Conservation (phyloP, 768 basidiomycete genomes). For the Lentinula boryana region DNA sequence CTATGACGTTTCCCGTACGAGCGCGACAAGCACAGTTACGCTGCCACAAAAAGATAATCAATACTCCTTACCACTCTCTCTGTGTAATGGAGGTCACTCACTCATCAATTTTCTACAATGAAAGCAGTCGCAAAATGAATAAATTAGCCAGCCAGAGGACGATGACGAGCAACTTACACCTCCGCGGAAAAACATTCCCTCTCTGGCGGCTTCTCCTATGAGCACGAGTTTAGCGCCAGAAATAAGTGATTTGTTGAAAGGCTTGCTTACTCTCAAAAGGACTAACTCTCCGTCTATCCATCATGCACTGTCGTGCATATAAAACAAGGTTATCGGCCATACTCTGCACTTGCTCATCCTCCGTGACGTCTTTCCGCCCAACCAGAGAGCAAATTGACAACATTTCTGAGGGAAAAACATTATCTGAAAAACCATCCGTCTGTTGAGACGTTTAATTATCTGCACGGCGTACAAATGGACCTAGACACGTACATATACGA, state of each 20-base stretch:
- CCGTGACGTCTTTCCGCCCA: slow-evolving; percentile 47
- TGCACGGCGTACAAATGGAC: neutral
- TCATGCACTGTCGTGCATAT: slow-evolving; percentile 68
- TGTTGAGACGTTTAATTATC: slow-evolving; percentile 13
- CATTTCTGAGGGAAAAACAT: slow-evolving; percentile 68
- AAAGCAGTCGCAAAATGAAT: slow-evolving; percentile 1
- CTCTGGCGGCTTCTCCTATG: slow-evolving; percentile 56
- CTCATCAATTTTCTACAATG: slow-evolving; percentile 67
- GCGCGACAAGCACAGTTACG: slow-evolving; percentile 64
- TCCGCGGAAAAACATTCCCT: slow-evolving; percentile 61
- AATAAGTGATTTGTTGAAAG: neutral
- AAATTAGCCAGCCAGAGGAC: neutral
- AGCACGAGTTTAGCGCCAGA: slow-evolving; percentile 4
- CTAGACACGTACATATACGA: slow-evolving; percentile 34
- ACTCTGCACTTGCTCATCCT: slow-evolving; percentile 56
- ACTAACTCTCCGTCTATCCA: slow-evolving; percentile 52
- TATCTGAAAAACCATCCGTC: slow-evolving; percentile 54
- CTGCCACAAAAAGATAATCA: slow-evolving; percentile 26
- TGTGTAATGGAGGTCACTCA: slow-evolving; percentile 27
- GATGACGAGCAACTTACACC: slow-evolving; percentile 48
- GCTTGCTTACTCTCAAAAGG: slow-evolving; percentile 64
- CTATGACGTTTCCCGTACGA: slow-evolving; percentile 59
- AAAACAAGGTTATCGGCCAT: slow-evolving; percentile 72
- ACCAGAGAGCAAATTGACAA: slow-evolving; percentile 64
- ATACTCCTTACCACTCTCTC: slow-evolving; percentile 9